Evolutionary conservation across 1,139 yeast genomes (phyloP).

Genomic region (Pichiaceae sp.): DNA sequence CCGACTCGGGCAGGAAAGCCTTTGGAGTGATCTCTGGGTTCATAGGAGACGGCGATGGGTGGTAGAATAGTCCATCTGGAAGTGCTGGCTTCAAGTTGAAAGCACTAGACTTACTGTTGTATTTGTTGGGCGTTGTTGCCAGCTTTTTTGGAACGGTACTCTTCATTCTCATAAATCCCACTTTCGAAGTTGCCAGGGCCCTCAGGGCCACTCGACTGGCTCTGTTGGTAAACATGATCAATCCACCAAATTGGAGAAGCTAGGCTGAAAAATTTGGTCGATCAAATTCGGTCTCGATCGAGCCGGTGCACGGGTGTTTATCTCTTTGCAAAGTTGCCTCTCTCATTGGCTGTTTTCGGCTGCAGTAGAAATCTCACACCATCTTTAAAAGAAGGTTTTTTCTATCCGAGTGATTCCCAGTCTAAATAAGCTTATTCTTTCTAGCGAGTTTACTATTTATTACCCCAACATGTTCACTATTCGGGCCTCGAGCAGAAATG

Average conservation of each 20-base stretch:
- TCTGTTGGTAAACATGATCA: too few species aligned
- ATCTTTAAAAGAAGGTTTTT: not conserved
- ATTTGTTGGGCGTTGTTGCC: slow-evolving; percentile 26
- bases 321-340: not conserved
- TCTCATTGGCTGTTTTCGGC: not conserved
- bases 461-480: slow-evolving; percentile 28
- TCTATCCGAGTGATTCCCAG: too few species aligned
- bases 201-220: too few species aligned
- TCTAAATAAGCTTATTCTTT: not conserved
- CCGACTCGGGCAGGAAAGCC: slow-evolving; percentile 59
- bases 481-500: slow-evolving; percentile 48
- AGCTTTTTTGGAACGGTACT: slow-evolving; percentile 12
- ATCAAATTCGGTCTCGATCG: too few species aligned
- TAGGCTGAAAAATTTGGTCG: not conserved
- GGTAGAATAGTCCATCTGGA: slow-evolving; percentile 29
- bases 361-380: not conserved
- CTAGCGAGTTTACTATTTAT: not conserved
- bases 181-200: too few species aligned
- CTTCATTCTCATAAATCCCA: too few species aligned
- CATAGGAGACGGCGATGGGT: slow-evolving; percentile 42
- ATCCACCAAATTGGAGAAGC: too few species aligned
- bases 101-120: slow-evolving; percentile 26
- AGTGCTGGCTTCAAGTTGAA: slow-evolving; percentile 28
- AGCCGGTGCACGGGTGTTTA: not conserved
- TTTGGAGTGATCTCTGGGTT: slow-evolving; percentile 47